Evolutionary conservation across 208 protist genomes (phyloP).

Genomic region (Porcisia hertigi): DNA sequence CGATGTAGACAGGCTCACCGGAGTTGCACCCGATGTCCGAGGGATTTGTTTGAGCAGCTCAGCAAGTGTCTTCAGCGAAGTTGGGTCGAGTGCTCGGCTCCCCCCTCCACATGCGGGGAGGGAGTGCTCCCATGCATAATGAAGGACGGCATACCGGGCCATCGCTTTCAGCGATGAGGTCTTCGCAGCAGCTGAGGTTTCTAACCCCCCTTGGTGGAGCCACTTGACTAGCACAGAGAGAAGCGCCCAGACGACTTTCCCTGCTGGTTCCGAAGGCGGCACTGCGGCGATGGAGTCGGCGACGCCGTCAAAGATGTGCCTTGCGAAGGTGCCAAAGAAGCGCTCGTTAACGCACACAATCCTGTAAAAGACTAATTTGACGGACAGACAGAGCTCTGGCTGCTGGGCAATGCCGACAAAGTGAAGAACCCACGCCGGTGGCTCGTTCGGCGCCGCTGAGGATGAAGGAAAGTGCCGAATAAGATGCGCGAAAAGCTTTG

Average conservation of each 20-base stretch:
- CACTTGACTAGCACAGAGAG: neutral
- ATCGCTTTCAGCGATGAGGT: neutral
- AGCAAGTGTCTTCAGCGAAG: neutral
- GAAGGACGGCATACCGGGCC: conserved; percentile 9
- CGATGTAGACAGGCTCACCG: neutral
- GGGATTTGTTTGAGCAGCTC: conserved; percentile 5
- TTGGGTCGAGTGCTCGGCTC: neutral
- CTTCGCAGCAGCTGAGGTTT: neutral
- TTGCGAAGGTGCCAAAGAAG: conserved; percentile 3
- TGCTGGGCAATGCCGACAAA: neutral
- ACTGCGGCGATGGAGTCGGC: conserved; percentile 3
- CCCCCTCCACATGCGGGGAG: neutral
- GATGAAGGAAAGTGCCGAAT: conserved; percentile 4
- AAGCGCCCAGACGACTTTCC: conserved; percentile 7
- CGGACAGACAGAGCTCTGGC: neutral
- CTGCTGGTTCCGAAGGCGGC: neutral
- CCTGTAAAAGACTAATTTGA: neutral
- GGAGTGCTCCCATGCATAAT: conserved; percentile 2
- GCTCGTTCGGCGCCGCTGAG: neutral
- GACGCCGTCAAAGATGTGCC: conserved; percentile 11
- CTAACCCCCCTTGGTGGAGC: neutral
- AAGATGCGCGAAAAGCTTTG: conserved; percentile 13
- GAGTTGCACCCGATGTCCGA: neutral
- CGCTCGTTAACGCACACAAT: conserved; percentile 2
- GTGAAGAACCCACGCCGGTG: conserved; percentile 8